phyloP scores from a whole-genome alignment of 495 filamentous ascomycete genomes.

The Hyaloscypha bicolor region DNA sequence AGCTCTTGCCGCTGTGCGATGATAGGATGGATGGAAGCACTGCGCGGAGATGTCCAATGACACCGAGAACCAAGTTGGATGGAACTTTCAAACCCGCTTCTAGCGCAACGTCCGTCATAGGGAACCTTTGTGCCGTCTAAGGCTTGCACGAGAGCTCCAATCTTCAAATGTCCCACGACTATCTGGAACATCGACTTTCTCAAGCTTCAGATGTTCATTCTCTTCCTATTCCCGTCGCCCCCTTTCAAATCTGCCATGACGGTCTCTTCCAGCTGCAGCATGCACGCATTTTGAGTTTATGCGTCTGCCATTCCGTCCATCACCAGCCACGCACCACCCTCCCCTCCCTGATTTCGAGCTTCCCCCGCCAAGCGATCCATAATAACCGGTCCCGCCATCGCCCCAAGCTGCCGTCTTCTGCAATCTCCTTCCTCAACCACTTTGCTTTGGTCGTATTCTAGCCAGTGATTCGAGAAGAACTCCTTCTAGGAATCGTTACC shows the following conservation, averaged over 20 bases:
- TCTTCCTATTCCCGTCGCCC: no score
- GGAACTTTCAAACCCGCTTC: neutral
- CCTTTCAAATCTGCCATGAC: no score
- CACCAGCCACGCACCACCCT: neutral
- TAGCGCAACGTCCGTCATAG: neutral
- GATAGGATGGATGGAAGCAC: conserved; percentile 3
- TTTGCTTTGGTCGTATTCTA: neutral
- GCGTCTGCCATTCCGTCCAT: neutral
- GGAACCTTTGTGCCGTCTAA: neutral
- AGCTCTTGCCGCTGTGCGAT: neutral
- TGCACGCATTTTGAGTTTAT: neutral
- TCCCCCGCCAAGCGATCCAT: neutral
- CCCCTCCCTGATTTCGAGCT: no score
- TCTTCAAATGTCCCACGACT: neutral
- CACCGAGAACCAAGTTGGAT: neutral
- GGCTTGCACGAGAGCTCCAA: neutral
- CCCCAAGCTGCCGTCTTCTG: neutral
- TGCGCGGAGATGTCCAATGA: neutral
- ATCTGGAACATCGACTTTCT: neutral
- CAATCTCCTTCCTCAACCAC: conserved; percentile 7
- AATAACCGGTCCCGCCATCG: neutral
- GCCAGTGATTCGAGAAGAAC: conserved; percentile 10
- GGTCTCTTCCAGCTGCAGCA: neutral
- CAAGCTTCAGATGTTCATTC: neutral
- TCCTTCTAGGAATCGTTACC: neutral